These are phyloP conservation scores for Allium cepa DNA, from an alignment of 106 monocot species.

Conservation along the genomic window DNA sequence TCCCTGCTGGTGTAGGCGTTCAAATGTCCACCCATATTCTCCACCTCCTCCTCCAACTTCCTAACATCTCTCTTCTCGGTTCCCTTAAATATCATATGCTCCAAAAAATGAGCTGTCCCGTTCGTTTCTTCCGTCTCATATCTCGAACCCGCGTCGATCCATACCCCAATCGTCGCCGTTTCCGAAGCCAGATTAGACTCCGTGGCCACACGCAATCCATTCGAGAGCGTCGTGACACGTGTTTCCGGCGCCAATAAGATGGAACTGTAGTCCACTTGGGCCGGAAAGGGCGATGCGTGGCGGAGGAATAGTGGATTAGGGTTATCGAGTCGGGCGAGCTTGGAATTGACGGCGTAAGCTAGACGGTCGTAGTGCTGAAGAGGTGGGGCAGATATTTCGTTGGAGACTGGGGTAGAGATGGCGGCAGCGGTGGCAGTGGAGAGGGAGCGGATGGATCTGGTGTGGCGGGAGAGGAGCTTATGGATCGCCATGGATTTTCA, in stretches of 20 bases:
- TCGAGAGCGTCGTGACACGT: slow-evolving; percentile 81
- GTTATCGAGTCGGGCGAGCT: slow-evolving; percentile 68
- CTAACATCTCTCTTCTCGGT: slow-evolving; percentile 48
- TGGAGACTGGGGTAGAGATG: slow-evolving; percentile 24
- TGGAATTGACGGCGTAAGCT: slow-evolving; percentile 39
- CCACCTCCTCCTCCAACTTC: slow-evolving; percentile 94
- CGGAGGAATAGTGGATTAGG: slow-evolving; percentile 87
- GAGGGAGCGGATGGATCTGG: slow-evolving; percentile 4
- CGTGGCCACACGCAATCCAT: slow-evolving; percentile 85
- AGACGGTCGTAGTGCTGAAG: slow-evolving; percentile 67
- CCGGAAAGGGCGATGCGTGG: slow-evolving; percentile 63
- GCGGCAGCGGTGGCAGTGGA: slow-evolving; percentile 22
- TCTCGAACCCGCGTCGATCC: slow-evolving; percentile 98
- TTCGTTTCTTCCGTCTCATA: slow-evolving; percentile 86
- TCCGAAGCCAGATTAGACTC: slow-evolving; percentile 66
- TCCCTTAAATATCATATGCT: slow-evolving; percentile 99
- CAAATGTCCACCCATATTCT: slow-evolving; percentile 93
- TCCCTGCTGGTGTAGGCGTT: slow-evolving; percentile 94
- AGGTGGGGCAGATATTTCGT: slow-evolving; percentile 18
- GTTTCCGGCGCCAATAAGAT: slow-evolving; percentile 82
- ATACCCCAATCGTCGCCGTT: slow-evolving; percentile 93
- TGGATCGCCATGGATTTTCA: slow-evolving; percentile 41
- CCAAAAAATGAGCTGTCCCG: slow-evolving; percentile 89
- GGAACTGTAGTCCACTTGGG: slow-evolving; percentile 52
- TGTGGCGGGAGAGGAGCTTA: slow-evolving; percentile 32